A percentile compares a stretch with the other conserved stretches of the same genome.
phyloP scores from a whole-genome alignment of 768 basidiomycete species.

The Pleurotus pulmonarius region DNA sequence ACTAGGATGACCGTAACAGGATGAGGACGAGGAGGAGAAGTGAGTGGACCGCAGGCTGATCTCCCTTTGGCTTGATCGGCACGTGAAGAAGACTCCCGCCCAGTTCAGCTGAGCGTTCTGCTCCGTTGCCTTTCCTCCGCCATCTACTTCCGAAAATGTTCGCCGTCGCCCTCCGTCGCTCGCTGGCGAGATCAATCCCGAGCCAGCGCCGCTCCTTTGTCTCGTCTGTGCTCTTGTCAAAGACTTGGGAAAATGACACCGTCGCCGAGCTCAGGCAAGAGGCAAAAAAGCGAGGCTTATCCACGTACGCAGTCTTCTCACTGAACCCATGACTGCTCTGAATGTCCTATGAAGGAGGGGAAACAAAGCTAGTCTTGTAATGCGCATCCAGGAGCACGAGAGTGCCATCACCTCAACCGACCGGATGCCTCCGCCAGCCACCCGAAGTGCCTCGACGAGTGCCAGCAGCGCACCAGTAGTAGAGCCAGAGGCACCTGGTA shows the following conservation, averaged over 20 bases:
- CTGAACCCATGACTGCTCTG: slow-evolving; percentile 5
- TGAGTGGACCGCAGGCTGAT: too few relatives aligned
- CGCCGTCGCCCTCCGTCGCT: slow-evolving; percentile 17
- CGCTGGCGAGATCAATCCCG: slow-evolving; percentile 8
- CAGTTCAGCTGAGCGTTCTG: too few relatives aligned
- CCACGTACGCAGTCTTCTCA: slow-evolving; percentile 37
- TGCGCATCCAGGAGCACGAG: slow-evolving; percentile 52
- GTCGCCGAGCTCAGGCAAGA: slow-evolving; percentile 48
- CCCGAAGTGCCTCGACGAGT: slow-evolving; percentile 21
- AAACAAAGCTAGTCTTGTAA: slow-evolving; percentile 52
- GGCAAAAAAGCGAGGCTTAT: slow-evolving; percentile 51
- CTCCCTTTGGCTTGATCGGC: slow-evolving; percentile 1
- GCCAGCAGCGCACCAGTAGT: slow-evolving; percentile 12
- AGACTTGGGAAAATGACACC: slow-evolving; percentile 52
- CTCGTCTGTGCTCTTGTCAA: slow-evolving; percentile 53
- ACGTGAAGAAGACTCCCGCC: slow-evolving; percentile 13
- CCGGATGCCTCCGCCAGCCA: slow-evolving; percentile 17
- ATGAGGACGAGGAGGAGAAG: too few relatives aligned
- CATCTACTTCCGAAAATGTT: slow-evolving; percentile 17
- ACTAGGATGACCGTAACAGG: background rate
- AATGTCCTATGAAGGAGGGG: slow-evolving; percentile 39
- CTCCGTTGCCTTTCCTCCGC: slow-evolving; percentile 19
- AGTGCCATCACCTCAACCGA: slow-evolving; percentile 19
- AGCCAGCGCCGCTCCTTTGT: slow-evolving; percentile 32
- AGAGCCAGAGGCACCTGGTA: slow-evolving; percentile 35